These are phyloP conservation scores for Diaporthe ilicicola DNA, from an alignment of 2,329 filamentous ascomycete genomes.

Conservation along the genomic window DNA sequence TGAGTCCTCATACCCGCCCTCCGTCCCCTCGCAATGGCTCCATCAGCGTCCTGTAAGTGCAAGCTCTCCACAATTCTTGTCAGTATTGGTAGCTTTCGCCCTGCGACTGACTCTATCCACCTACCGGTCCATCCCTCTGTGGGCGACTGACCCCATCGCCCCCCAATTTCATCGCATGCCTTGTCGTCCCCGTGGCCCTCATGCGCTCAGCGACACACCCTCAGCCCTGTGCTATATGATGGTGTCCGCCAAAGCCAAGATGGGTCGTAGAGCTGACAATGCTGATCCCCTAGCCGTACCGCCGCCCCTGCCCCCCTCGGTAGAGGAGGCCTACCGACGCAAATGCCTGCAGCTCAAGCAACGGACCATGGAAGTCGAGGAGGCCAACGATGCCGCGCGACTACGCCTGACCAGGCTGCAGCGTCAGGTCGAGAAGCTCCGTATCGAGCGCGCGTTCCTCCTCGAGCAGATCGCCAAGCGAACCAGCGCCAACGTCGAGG, in stretches of 20 bases:
- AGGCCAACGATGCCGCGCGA: constrained; percentile 85
- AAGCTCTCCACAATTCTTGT: constrained; percentile 32
- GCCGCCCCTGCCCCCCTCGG: constrained; percentile 79
- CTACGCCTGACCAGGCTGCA: constrained; percentile 81
- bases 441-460: constrained; percentile 82
- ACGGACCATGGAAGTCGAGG: constrained; percentile 89
- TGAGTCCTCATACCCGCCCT: not conserved
- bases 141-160: constrained; percentile 18
- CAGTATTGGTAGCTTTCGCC: constrained; percentile 22
- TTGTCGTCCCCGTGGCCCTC: not conserved
- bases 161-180: constrained; percentile 19
- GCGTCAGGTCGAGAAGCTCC: constrained; percentile 89
- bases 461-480: constrained; percentile 78
- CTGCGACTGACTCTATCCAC: constrained; percentile 30
- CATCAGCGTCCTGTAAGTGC: constrained; percentile 30
- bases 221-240: constrained; percentile 24
- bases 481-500: constrained; percentile 77
- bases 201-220: not conserved
- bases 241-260: constrained; percentile 28
- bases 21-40: constrained; percentile 28
- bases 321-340: constrained; percentile 93
- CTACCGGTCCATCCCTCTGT: constrained; percentile 8
- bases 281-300: constrained; percentile 52
- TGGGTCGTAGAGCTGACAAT: constrained; percentile 46
- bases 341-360: constrained; percentile 97